These are phyloP conservation scores for Blastomyces gilchristii DNA, from an alignment of 2,329 filamentous ascomycete species.

Conservation along the genomic window DNA sequence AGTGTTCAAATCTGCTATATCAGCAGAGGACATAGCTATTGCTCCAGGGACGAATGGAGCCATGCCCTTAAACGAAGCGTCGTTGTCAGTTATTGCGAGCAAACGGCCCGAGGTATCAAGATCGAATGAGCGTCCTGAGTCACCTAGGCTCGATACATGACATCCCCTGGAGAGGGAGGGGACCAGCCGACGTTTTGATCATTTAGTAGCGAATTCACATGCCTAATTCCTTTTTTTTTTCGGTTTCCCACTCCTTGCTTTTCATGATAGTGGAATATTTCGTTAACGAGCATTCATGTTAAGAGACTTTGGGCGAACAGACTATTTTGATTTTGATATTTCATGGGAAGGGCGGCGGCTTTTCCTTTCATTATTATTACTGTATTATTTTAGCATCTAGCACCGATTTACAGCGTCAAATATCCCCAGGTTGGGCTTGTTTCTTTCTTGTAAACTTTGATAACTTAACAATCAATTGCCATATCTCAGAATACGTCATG, in stretches of 20 bases:
- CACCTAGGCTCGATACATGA: neutral
- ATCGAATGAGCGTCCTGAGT: neutral
- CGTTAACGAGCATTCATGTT: neutral
- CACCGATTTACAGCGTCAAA: neutral
- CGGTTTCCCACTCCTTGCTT: neutral
- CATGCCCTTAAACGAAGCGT: neutral
- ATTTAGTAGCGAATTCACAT: neutral
- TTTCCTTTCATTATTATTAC: neutral
- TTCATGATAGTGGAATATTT: neutral
- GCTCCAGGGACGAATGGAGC: constrained; percentile 1
- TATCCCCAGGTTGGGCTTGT: neutral
- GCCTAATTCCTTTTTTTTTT: neutral
- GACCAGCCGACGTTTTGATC: neutral
- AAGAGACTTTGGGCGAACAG: neutral
- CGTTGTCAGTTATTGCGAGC: constrained; percentile 1
- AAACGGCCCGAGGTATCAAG: neutral
- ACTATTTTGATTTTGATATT: neutral
- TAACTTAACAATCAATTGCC: neutral
- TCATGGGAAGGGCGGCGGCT: neutral
- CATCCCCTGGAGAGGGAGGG: neutral
- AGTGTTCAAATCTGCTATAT: constrained; percentile 23
- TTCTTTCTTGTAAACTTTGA: neutral
- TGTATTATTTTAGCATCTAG: neutral
- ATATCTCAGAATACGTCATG: neutral
- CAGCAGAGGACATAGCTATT: constrained; percentile 10